Evolutionary conservation across 164 flowering plant species (phyloP).

Genomic region (Macadamia tetraphylla): DNA sequence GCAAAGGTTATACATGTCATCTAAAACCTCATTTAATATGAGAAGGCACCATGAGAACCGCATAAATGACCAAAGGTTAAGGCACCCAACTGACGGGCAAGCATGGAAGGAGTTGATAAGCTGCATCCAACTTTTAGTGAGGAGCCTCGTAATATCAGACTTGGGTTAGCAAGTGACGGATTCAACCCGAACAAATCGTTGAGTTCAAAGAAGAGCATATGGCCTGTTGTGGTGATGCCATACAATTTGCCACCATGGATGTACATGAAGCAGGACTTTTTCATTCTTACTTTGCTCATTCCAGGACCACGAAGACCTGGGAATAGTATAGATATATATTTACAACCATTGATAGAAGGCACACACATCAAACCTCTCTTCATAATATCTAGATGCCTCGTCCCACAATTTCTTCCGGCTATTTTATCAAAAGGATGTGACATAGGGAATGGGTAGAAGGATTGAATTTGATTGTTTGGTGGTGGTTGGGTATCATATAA

Average conservation of each 20-base stretch:
- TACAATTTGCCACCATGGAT: background rate
- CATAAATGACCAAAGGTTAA: background rate
- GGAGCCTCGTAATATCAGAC: too few species aligned
- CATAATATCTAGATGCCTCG: too few species aligned
- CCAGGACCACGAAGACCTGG: background rate
- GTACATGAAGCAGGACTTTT: background rate
- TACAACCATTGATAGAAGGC: too few species aligned
- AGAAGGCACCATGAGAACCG: conserved; percentile 16
- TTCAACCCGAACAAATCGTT: background rate
- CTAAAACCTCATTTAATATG: conserved; percentile 10
- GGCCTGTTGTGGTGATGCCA: background rate
- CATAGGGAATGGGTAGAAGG: too few species aligned
- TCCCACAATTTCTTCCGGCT: too few species aligned
- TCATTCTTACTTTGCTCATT: background rate
- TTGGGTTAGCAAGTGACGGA: background rate
- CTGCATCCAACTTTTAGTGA: background rate
- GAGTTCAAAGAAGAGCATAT: background rate
- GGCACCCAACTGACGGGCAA: conserved; percentile 14
- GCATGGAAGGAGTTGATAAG: conserved; percentile 17
- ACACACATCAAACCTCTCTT: too few species aligned
- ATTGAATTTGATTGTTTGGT: too few species aligned
- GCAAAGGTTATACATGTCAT: conserved; percentile 13
- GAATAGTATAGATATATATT: background rate
- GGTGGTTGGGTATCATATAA: too few species aligned
- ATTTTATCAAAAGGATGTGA: too few species aligned